Evolutionary conservation across 192 early-diverging fungal species (phyloP).

Genomic region (Rhizophagus sp.): DNA sequence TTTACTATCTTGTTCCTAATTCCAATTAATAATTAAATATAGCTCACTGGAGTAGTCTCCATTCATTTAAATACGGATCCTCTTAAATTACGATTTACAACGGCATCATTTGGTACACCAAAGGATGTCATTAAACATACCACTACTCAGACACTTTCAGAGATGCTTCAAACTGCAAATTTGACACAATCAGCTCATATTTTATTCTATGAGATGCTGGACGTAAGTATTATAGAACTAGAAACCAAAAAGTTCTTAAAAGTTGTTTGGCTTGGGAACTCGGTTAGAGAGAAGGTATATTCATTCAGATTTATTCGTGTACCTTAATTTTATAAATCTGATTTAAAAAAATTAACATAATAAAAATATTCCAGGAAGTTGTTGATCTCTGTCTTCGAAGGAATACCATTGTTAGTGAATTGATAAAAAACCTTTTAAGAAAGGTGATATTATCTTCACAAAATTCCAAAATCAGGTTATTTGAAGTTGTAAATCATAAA

Average conservation of each 20-base stretch:
- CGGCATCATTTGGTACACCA: constrained; percentile 31
- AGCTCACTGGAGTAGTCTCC: constrained; percentile 66
- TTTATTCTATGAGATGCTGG: constrained; percentile 84
- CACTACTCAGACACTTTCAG: constrained; percentile 37
- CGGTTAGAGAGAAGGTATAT: constrained; percentile 63
- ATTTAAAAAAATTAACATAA: too few relatives aligned
- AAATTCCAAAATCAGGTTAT: constrained; percentile 58
- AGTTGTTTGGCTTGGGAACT: constrained; percentile 66
- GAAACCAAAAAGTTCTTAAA: constrained; percentile 77
- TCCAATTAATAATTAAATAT: constrained; percentile 29
- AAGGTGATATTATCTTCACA: constrained; percentile 49
- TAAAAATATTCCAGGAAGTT: too few relatives aligned
- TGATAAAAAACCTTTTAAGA: constrained; percentile 51
- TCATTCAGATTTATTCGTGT: not conserved
- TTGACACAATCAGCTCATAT: constrained; percentile 39
- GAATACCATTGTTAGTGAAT: constrained; percentile 43
- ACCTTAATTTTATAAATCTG: not conserved
- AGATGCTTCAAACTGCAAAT: constrained; percentile 40
- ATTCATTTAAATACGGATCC: constrained; percentile 61
- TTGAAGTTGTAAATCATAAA: constrained; percentile 50
- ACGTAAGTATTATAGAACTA: constrained; percentile 77
- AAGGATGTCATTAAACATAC: constrained; percentile 35
- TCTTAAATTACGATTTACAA: constrained; percentile 73
- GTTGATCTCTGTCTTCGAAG: constrained; percentile 75
- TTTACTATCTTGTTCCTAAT: not conserved